These are phyloP conservation scores for Hyaloscypha bicolor DNA, from an alignment of 495 filamentous ascomycete species.

Conservation along the genomic window DNA sequence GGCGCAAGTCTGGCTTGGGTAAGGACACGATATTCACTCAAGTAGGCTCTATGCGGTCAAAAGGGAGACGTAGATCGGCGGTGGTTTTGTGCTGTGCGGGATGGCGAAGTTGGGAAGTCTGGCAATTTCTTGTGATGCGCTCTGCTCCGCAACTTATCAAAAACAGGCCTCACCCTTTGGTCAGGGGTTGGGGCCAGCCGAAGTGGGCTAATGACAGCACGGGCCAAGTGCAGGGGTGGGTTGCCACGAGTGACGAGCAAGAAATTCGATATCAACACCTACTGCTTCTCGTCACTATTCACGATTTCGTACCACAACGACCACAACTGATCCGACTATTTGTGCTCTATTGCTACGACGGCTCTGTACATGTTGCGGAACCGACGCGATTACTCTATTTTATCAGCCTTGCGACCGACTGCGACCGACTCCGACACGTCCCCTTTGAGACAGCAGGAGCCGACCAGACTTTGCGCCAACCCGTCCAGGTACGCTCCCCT, in stretches of 20 bases:
- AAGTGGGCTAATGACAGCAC: not conserved
- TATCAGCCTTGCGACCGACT: conserved; percentile 7
- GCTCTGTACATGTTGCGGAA: conserved; percentile 5
- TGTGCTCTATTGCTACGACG: not conserved
- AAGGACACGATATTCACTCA: not conserved
- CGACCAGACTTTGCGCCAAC: conserved; percentile 20
- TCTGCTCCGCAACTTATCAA: not conserved
- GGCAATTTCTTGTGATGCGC: conserved; percentile 8
- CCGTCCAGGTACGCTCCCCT: conserved; percentile 17
- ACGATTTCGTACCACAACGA: not conserved
- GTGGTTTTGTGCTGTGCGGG: not conserved
- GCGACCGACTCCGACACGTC: not conserved
- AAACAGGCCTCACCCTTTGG: not conserved
- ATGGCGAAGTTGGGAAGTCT: not conserved
- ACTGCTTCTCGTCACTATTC: not conserved
- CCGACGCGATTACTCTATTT: conserved; percentile 6
- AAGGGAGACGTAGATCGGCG: not conserved
- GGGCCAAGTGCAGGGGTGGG: conserved; percentile 8
- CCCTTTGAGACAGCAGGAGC: conserved; percentile 10
- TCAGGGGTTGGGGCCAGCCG: not conserved
- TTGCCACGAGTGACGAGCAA: conserved; percentile 27
- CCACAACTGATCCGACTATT: conserved; percentile 2
- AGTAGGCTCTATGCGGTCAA: not conserved
- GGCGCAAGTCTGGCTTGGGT: not conserved
- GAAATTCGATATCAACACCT: conserved; percentile 32